phyloP scores from a whole-genome alignment of 345 rosid species.

The Linum usitatissimum region DNA sequence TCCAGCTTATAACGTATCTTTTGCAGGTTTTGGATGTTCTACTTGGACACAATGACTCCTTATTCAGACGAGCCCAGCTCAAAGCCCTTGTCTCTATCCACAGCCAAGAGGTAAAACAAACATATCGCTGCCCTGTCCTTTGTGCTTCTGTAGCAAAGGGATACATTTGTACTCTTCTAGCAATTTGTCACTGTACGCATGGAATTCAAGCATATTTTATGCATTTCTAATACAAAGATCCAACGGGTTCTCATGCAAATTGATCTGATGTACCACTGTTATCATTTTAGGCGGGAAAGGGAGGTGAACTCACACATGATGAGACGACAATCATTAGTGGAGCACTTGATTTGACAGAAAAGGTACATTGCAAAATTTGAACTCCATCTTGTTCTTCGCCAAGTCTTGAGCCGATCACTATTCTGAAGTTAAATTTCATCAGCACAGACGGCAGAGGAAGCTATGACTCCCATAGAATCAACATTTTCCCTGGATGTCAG shows the following conservation, averaged over 20 bases:
- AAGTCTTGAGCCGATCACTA: neutral
- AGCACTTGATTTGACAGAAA: constrained; percentile 22
- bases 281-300: constrained; percentile 22
- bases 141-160: neutral
- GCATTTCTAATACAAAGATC: neutral
- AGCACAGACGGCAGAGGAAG: constrained; percentile 24
- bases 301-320: constrained; percentile 24
- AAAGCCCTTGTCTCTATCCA: constrained; percentile 25
- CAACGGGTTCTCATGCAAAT: neutral
- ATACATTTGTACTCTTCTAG: neutral
- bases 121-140: neutral
- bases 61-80: constrained; percentile 25
- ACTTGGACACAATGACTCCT: constrained; percentile 19
- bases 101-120: constrained; percentile 20
- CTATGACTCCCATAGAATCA: constrained; percentile 26
- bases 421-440: neutral
- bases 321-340: constrained; percentile 26
- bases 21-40: constrained; percentile 21
- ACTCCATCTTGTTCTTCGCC: neutral
- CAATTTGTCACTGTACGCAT: neutral
- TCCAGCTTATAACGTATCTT: neutral
- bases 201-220: neutral
- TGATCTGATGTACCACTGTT: neutral
- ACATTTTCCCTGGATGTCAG: constrained; percentile 18
- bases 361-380: constrained; percentile 9